Conservation (phyloP, 2,329 filamentous ascomycete species). For the Didymella glomerata region DNA sequence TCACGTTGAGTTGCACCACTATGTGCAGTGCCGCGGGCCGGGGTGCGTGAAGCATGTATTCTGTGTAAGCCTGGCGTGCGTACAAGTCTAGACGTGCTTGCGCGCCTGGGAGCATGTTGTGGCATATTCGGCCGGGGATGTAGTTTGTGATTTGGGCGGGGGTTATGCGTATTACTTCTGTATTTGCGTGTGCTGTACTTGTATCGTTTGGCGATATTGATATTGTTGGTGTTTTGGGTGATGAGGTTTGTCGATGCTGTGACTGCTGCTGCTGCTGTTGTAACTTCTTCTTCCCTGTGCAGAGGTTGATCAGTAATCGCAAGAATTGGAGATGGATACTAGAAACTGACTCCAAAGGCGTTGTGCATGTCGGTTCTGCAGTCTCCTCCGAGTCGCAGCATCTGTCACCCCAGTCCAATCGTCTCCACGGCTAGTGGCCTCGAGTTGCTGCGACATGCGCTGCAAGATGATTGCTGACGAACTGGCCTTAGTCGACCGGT, state of each 20-base stretch:
- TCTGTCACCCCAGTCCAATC: conserved; percentile 2
- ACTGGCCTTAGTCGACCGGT: background rate
- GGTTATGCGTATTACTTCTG: background rate
- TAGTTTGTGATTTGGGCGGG: background rate
- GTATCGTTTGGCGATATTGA: background rate
- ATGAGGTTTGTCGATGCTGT: background rate
- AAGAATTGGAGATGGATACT: background rate
- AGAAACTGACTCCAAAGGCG: background rate
- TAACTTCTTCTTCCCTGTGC: background rate
- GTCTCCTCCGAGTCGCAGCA: background rate
- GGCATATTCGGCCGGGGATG: conserved; percentile 4
- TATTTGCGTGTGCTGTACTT: background rate
- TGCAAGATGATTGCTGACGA: conserved; percentile 1
- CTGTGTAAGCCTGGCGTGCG: conserved; percentile 4
- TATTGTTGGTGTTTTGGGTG: background rate
- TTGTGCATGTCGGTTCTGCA: conserved; percentile 6
- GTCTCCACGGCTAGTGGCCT: conserved; percentile 1
- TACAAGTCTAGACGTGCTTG: conserved; percentile 2
- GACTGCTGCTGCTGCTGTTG: background rate
- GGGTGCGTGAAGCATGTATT: conserved; percentile 7
- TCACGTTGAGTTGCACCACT: conserved; percentile 7
- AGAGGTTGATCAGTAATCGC: background rate
- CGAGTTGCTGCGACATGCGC: conserved; percentile 3
- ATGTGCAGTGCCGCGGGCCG: conserved; percentile 1
- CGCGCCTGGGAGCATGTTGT: conserved; percentile 4